Conservation (phyloP, 768 basidiomycete species). For the Tylopilus sp. region DNA sequence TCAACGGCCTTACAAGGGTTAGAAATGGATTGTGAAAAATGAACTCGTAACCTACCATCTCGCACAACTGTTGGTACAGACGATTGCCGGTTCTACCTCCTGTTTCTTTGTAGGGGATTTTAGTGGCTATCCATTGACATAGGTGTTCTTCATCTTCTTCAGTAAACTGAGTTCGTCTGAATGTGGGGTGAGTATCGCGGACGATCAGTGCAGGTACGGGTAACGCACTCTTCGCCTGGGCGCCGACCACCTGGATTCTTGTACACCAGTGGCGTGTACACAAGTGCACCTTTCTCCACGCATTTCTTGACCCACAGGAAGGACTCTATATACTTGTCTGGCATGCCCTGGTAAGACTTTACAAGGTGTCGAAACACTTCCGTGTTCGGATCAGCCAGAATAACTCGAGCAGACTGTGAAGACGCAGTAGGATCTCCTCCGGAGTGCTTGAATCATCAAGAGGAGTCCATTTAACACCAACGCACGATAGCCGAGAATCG, state of each 20-base stretch:
- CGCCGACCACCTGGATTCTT: slow-evolving; percentile 82
- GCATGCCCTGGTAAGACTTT: slow-evolving; percentile 64
- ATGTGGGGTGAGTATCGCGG: neutral
- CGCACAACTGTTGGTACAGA: slow-evolving; percentile 77
- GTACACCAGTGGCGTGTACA: slow-evolving; percentile 74
- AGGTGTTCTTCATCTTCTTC: slow-evolving; percentile 73
- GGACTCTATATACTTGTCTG: slow-evolving; percentile 76
- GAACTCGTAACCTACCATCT: slow-evolving; percentile 46
- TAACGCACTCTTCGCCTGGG: slow-evolving; percentile 72
- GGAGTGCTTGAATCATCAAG: slow-evolving; percentile 57
- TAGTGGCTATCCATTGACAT: slow-evolving; percentile 75
- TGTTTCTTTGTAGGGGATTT: slow-evolving; percentile 81
- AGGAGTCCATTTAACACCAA: neutral
- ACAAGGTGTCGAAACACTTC: slow-evolving; percentile 73
- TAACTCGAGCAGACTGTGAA: slow-evolving; percentile 67
- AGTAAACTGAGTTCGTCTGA: slow-evolving; percentile 74
- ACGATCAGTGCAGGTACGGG: neutral
- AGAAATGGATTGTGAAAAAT: neutral
- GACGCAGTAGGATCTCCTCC: slow-evolving; percentile 75
- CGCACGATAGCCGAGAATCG: slow-evolving; percentile 2
- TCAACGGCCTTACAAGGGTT: slow-evolving; percentile 46
- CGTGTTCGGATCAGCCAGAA: slow-evolving; percentile 77
- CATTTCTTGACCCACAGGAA: slow-evolving; percentile 85
- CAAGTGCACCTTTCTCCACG: slow-evolving; percentile 60
- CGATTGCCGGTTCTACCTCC: slow-evolving; percentile 81